Evolutionary conservation across 2,329 filamentous ascomycete genomes (phyloP), one percentile per base, ranked within the genome.

Genomic region (Fusarium fujikuroi): DNA sequence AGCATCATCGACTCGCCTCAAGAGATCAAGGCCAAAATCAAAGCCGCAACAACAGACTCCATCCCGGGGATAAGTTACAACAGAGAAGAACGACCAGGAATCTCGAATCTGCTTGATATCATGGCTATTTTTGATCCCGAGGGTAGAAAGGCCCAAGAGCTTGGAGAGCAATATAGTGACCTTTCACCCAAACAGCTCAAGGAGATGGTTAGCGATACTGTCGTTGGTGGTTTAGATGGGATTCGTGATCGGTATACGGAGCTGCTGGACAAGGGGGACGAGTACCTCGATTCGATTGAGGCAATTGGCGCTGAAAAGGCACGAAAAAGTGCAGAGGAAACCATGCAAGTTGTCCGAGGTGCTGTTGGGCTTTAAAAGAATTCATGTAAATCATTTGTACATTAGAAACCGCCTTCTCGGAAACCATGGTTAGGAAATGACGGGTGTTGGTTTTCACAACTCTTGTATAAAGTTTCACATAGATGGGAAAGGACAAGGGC

Each of bases 81-180:
- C 72, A 91, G 90, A 0, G 78, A 80, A 2, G 78, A 75, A 0
- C 87, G 96, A 30, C 95, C 95, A 0, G 96, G 95, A 0, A 92
- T 99, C 7, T 91, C 95, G 16, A 99, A 98, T 80, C 85, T 99
- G 18, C 83, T 99, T 3, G 90, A 94, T 64, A 89, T 99, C 21
- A 83, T 95, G n/a, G 91, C 90, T 30, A 89, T 93, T 70, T 90
- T 95, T 75, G 88, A 91, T 60, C 74, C 79, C 8, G 75, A 81
- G 32, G 77, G 78, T 7, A 82, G 84, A 56, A 83, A 78, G 18
- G 81, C 85, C 3, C 72, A 76, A 49, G 79, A 85, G 46, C 75
- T 89, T 25, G 86, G 83, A 5, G 63, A 79, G 18, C 78, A 79
- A 12, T 83, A 84, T 53, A 79, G 79, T 9, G 80, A 82, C 4